Conservation (phyloP, 495 filamentous ascomycete species). For the Podospora appendiculata region DNA sequence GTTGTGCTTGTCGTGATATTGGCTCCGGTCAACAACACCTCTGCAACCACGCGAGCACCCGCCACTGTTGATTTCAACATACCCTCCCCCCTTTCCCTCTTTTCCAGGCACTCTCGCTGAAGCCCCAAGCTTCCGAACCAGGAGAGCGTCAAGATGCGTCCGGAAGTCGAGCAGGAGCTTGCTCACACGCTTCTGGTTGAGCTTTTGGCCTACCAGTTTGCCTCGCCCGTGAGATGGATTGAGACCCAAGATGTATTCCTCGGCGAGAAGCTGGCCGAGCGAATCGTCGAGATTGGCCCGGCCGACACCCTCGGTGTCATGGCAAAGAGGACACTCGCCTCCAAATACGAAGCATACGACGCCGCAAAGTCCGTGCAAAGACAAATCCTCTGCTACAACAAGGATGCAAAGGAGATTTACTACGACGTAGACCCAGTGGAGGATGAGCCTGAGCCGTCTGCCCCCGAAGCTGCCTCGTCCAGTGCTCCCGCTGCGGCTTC, state of each 20-base stretch:
- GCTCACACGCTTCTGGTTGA: constrained; percentile 95
- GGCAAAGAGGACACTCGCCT: constrained; percentile 90
- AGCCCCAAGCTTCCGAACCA: not conserved
- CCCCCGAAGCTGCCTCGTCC: constrained; percentile 37
- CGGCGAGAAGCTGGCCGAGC: constrained; percentile 87
- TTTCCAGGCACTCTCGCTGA: not conserved
- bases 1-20: not conserved
- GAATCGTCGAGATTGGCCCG: constrained; percentile 95
- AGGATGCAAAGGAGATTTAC: constrained; percentile 98
- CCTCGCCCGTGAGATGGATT: constrained; percentile 97
- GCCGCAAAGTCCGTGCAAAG: constrained; percentile 91
- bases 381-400: constrained; percentile 98
- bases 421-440: constrained; percentile 96
- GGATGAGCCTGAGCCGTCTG: constrained; percentile 65
- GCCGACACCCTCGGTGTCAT: constrained; percentile 98
- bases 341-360: constrained; percentile 98
- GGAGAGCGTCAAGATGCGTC: constrained; percentile 65
- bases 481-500: constrained; percentile 42
- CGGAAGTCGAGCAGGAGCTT: constrained; percentile 97
- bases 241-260: constrained; percentile 99
- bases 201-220: constrained; percentile 98
- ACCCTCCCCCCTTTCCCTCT: not conserved
- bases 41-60: not conserved
- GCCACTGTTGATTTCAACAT: constrained; percentile 1
- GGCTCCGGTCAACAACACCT: not conserved